Percentiles rank a stretch among this genome's conserved stretches.
phyloP scores from a whole-genome alignment of 2,329 filamentous ascomycete genomes.

The Periconia macrospinosa region DNA sequence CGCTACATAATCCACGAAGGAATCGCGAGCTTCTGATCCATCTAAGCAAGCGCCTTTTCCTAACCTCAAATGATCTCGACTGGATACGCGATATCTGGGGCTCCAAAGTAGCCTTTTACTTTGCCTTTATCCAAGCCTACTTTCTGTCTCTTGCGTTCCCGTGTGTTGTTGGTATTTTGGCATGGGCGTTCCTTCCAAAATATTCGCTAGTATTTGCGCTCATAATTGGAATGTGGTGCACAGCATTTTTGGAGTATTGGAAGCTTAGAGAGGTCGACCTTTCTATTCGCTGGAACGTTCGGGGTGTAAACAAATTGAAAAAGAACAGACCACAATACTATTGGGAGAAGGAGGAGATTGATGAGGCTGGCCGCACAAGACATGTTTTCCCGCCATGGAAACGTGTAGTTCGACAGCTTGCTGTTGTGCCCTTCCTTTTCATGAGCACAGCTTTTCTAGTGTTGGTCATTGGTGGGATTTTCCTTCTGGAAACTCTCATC shows the following conservation, averaged over 20 bases:
- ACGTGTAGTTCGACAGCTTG: conserved; percentile 28
- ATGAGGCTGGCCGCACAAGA: conserved; percentile 26
- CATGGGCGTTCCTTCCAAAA: conserved; percentile 33
- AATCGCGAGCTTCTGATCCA: conserved; percentile 76
- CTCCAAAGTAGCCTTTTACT: conserved; percentile 58
- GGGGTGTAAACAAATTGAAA: conserved; percentile 33
- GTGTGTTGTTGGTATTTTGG: conserved; percentile 30
- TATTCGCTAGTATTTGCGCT: conserved; percentile 36
- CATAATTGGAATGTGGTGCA: conserved; percentile 37
- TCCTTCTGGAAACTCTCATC: conserved; percentile 36
- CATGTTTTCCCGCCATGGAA: conserved; percentile 37
- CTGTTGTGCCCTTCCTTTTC: conserved; percentile 34
- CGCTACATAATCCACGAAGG: conserved; percentile 74
- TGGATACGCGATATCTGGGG: conserved; percentile 77
- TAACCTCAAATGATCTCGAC: conserved; percentile 69
- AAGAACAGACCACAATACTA: conserved; percentile 32
- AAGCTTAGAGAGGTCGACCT: conserved; percentile 36
- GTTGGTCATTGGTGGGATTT: conserved; percentile 29
- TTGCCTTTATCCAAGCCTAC: conserved; percentile 39
- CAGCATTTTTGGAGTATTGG: conserved; percentile 40
- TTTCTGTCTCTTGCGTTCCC: conserved; percentile 34
- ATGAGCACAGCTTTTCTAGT: conserved; percentile 31
- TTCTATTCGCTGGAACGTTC: conserved; percentile 36
- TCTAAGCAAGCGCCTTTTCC: conserved; percentile 71
- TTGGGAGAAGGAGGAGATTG: conserved; percentile 25